Evolutionary conservation across 495 filamentous ascomycete species (phyloP), one percentile per base, ranked within the genome.

Genomic region (Annulohypoxylon moriforme): DNA sequence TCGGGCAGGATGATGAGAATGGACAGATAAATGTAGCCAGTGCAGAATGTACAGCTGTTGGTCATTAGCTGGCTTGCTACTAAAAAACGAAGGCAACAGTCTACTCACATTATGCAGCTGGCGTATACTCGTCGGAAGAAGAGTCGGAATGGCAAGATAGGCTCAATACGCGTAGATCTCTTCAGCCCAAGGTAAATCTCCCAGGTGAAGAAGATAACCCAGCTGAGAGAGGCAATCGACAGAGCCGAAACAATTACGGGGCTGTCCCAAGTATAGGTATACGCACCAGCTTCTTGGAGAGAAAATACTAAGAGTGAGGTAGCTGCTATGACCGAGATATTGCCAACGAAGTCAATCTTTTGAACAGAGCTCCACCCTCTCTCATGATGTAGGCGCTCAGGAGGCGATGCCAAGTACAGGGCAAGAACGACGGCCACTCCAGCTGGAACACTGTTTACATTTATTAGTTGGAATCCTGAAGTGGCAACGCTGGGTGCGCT

Each of bases 1-100:
- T 89, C 84, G 4, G 89, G 88, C 7, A 92, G 79, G 52, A 86
- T 84, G 38, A 90, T 83, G 4, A 90, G 79, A 56, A 85, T 80
- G 4, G 84, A 75, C 33, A 89, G 85, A 68, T 86, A 90, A 5
- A 86, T 78, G 49, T 87, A 89, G 9, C 89, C 89, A 0, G 81
- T 82, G 16, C 85, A 75, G 18, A 90, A 78, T 13, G 84, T 87
- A 34, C 80, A 83, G 75, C 71, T 68, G 5, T 24, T 60, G 49
- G 49, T 25, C 60, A 71, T 64, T 65, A 76, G 69, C 79, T 62
- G 27, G 68, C 14, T 78, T 59, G 6, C 8, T 13, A 1, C 27
- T 8, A 10, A 25, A 33, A 14, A 8, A 0, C n/a, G 8, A 50
- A 71, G 4, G 68, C 63, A 22, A 74, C 16, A 13, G 63, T 24